Evolutionary conservation across 176 grass and related monocot species (phyloP), one percentile per base, ranked within the genome.

Genomic region (Thalia dealbata): DNA sequence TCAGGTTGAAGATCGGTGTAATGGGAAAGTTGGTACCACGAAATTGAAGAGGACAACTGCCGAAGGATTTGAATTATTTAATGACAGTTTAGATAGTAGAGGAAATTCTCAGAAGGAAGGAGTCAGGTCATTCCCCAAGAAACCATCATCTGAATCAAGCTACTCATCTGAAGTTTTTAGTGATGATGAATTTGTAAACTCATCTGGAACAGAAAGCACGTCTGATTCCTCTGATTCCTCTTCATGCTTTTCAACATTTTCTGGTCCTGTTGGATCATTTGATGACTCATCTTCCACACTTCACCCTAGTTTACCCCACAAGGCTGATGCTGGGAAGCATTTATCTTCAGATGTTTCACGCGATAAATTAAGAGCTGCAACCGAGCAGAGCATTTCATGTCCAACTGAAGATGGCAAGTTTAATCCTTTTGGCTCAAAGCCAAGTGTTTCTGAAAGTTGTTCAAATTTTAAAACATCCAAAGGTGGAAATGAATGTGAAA

Each of bases 151-250:
- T 60, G 50, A 71, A 61, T 71, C 77, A 41, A 79, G 41, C 52
- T 79, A 70, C 38, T 71, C 77, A 24, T 61, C 67, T 28, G 77
- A 79, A 45, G 67, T n/a, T 79, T 79, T 79, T 35, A 79, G 52
- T 62, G 77, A 71, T 42, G 54, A 70, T 79, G 67, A 77, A 22
- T 68, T 77, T 55, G 14, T 25, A 26, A 63, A 55, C 27, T 41
- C 66, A 61, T 79, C 77, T 11, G 67, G 77, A 71, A 71, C 66
- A 61, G 77, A 61, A 59, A 78, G 67, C 25, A 32, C 56, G 24
- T 75, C 67, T 61, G 77, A 79, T 50, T 79, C 67, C 52, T 46
- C 76, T 59, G 52, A 78, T 29, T 70, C 15, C 61, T 79, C 67
- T 62, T 79, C 77, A 54, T 35, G 63, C 50, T 52, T 29, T 45